Percentiles rank a stretch among this genome's conserved stretches.
Conservation (phyloP, 495 filamentous ascomycete species). For the Hypoxylon rickii region DNA sequence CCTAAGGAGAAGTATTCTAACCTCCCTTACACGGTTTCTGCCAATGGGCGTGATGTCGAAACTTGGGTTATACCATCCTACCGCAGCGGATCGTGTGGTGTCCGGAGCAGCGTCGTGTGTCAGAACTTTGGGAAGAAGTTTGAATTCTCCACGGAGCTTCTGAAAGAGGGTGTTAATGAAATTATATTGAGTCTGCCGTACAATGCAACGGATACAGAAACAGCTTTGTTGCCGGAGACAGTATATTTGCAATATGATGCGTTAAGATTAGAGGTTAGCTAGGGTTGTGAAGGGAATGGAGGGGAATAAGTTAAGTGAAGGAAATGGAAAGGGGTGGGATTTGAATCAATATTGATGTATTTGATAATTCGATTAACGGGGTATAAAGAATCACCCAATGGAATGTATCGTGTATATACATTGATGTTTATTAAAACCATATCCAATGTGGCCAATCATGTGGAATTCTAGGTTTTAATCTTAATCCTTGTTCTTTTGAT, state of each 20-base stretch:
- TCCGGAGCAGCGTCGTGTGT: conserved; percentile 53
- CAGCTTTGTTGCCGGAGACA: conserved; percentile 47
- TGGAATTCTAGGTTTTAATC: too few species aligned
- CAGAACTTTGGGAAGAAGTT: conserved; percentile 53
- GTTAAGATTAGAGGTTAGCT: conserved; percentile 50
- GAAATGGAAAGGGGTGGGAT: too few species aligned
- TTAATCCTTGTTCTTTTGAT: too few species aligned
- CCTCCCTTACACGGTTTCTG: conserved; percentile 42
- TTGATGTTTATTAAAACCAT: too few species aligned
- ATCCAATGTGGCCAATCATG: too few species aligned
- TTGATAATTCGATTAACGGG: too few species aligned
- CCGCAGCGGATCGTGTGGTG: conserved; percentile 49
- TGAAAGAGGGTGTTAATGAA: conserved; percentile 47
- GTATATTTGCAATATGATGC: conserved; percentile 61
- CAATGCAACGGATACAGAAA: conserved; percentile 52
- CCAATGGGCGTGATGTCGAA: conserved; percentile 22
- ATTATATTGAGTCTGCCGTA: conserved; percentile 49
- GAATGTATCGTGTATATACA: too few species aligned
- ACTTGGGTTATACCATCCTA: conserved; percentile 37
- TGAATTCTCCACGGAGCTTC: conserved; percentile 44
- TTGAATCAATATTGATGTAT: too few species aligned
- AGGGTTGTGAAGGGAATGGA: too few species aligned
- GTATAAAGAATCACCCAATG: too few species aligned
- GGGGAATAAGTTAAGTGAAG: too few species aligned
- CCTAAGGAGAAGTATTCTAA: conserved; percentile 51